Percentiles rank a stretch among this genome's conserved stretches.
These are phyloP conservation scores for Heterobasidion irregulare DNA, from an alignment of 1,284 basidiomycete species.

Conservation along the genomic window DNA sequence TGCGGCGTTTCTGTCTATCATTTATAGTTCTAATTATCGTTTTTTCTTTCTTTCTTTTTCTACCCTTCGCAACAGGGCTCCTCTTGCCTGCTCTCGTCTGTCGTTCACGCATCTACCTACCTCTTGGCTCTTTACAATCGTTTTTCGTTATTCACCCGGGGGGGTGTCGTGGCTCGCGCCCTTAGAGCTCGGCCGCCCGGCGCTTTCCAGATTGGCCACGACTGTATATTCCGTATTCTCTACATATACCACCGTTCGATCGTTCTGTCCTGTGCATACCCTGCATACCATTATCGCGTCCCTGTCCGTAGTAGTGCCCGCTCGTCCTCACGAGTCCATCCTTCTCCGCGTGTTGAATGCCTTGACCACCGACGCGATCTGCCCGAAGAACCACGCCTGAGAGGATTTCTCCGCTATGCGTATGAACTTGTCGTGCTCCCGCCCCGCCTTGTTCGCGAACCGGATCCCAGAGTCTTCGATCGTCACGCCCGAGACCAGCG, in stretches of 20 bases:
- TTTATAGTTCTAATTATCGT: conserved; percentile 11
- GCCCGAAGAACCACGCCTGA: conserved; percentile 72
- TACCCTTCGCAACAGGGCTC: not conserved
- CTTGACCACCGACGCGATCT: conserved; percentile 68
- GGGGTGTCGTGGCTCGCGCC: too few relatives aligned
- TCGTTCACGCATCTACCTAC: not conserved
- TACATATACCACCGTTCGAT: not conserved
- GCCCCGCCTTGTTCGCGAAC: conserved; percentile 71
- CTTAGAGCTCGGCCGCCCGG: too few relatives aligned
- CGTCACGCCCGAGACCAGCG: conserved; percentile 81
- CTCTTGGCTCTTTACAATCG: not conserved
- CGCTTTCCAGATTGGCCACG: not conserved
- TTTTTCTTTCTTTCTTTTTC: not conserved
- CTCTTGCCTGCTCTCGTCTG: not conserved
- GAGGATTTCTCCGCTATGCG: conserved; percentile 66
- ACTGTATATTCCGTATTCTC: not conserved
- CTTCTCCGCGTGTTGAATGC: conserved; percentile 61
- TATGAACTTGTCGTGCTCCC: conserved; percentile 68
- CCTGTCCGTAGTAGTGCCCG: not conserved
- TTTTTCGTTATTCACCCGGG: not conserved
- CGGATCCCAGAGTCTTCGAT: conserved; percentile 87
- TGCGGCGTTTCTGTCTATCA: not conserved
- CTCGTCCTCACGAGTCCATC: conserved; percentile 42
- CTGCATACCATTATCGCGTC: not conserved
- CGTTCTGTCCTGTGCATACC: too few relatives aligned